A percentile compares a stretch with the other conserved stretches of the same genome.
These are phyloP conservation scores for Coccomyxa subellipsoidea DNA, from an alignment of 163 green algal species.

Conservation along the genomic window DNA sequence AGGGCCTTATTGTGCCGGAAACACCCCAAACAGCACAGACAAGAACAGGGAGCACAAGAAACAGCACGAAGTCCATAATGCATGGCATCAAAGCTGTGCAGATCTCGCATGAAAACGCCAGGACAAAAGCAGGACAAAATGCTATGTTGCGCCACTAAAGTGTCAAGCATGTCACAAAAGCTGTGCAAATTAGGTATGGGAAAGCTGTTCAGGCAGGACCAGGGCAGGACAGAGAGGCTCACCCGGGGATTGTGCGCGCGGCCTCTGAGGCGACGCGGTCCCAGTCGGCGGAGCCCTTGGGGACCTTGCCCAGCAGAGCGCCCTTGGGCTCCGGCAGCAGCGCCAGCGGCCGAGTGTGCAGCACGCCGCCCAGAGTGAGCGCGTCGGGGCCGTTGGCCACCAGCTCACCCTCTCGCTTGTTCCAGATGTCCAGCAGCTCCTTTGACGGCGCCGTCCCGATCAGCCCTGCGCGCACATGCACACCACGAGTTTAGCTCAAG, in stretches of 20 bases:
- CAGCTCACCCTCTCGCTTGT: conserved; percentile 57
- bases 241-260: conserved; percentile 66
- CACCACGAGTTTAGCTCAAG: no score
- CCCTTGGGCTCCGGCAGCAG: conserved; percentile 55
- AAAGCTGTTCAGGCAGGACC: background rate
- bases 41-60: no score
- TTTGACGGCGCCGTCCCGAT: conserved; percentile 71
- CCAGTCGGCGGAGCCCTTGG: conserved; percentile 35
- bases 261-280: conserved; percentile 48
- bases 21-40: no score
- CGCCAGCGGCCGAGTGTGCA: conserved; percentile 70
- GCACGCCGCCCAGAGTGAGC: conserved; percentile 48
- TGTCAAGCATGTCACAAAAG: no score
- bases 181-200: no score
- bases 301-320: conserved; percentile 51
- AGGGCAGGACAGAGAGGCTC: background rate
- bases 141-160: no score
- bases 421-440: conserved; percentile 80
- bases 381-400: conserved; percentile 43
- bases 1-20: no score
- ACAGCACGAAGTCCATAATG: no score
- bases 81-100: no score
- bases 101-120: no score
- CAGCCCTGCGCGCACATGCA: conserved; percentile 32
- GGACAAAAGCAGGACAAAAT: no score